Evolutionary conservation across 352 stramenopile species (phyloP).

Genomic region (Globisporangium barbulae): DNA sequence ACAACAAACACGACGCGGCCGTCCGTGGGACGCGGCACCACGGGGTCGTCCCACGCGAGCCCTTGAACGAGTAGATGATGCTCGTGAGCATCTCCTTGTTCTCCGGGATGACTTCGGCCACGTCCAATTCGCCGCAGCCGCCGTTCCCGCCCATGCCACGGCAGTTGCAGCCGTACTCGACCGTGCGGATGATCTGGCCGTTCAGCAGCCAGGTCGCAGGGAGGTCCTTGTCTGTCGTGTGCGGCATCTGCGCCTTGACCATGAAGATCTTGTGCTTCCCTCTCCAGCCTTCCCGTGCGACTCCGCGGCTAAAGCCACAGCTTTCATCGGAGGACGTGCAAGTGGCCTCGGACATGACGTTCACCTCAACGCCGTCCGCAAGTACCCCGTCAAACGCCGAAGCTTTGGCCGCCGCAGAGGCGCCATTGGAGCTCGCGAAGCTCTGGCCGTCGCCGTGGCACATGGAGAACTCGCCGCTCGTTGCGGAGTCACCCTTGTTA

Average conservation of each 20-base stretch:
- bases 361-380: slow-evolving; percentile 35
- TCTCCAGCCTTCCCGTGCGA: slow-evolving; percentile 33
- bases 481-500: slow-evolving; percentile 35
- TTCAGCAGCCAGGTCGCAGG: slow-evolving; percentile 51
- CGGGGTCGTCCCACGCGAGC: slow-evolving; percentile 28
- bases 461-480: slow-evolving; percentile 35
- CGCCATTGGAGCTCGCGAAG: slow-evolving; percentile 34
- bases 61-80: slow-evolving; percentile 50
- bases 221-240: slow-evolving; percentile 18
- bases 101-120: slow-evolving; percentile 34
- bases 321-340: slow-evolving; percentile 15
- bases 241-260: slow-evolving; percentile 39
- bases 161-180: slow-evolving; percentile 54
- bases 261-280: slow-evolving; percentile 53
- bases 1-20: slow-evolving; percentile 31
- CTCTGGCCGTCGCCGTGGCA: slow-evolving; percentile 44
- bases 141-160: slow-evolving; percentile 40
- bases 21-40: slow-evolving; percentile 23
- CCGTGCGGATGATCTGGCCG: slow-evolving; percentile 40
- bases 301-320: slow-evolving; percentile 27
- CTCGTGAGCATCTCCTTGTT: slow-evolving; percentile 29
- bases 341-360: slow-evolving; percentile 34
- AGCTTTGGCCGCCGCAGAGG: slow-evolving; percentile 7
- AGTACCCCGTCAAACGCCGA: slow-evolving; percentile 28
- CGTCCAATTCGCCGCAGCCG: slow-evolving; percentile 49